Percentiles rank a stretch among this genome's conserved stretches.
Conservation (phyloP, 768 basidiomycete species). For the Lyophyllum semitale region DNA sequence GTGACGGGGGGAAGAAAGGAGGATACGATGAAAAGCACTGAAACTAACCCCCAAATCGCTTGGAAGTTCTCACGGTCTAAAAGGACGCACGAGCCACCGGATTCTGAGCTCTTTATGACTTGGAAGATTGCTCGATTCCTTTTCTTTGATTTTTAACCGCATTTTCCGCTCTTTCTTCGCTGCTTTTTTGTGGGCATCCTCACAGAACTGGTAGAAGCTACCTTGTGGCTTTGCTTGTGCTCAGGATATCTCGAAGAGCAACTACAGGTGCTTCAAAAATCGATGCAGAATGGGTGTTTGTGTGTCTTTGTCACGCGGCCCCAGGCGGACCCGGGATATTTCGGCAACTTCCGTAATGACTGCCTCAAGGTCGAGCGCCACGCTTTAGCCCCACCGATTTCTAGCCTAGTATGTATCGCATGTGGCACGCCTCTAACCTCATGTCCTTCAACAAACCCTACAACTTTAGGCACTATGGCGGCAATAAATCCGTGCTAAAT, state of each 20-base stretch:
- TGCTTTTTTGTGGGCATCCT: slow-evolving; percentile 21
- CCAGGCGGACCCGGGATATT: not conserved
- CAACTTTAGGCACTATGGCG: too few species aligned
- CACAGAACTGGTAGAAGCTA: not conserved
- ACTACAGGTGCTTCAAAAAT: slow-evolving; percentile 19
- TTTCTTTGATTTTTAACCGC: slow-evolving; percentile 26
- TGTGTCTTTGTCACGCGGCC: slow-evolving; percentile 15
- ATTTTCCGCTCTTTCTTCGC: slow-evolving; percentile 14
- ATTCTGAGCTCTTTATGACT: slow-evolving; percentile 50
- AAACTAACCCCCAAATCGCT: slow-evolving; percentile 38
- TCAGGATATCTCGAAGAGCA: slow-evolving; percentile 13
- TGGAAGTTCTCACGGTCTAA: slow-evolving; percentile 48
- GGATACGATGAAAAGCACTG: slow-evolving; percentile 33
- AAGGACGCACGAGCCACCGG: slow-evolving; percentile 50
- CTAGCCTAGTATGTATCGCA: too few species aligned
- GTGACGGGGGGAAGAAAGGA: slow-evolving; percentile 40
- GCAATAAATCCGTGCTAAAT: too few species aligned
- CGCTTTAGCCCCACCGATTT: too few species aligned
- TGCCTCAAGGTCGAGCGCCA: too few species aligned
- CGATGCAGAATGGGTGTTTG: slow-evolving; percentile 21
- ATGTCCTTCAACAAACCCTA: too few species aligned
- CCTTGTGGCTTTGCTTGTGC: slow-evolving; percentile 15
- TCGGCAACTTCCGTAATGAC: slow-evolving; percentile 15
- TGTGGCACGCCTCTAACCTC: too few species aligned
- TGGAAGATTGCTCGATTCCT: slow-evolving; percentile 46